Evolutionary conservation across 495 filamentous ascomycete genomes (phyloP).

Genomic region (Neohortaea acidophila): DNA sequence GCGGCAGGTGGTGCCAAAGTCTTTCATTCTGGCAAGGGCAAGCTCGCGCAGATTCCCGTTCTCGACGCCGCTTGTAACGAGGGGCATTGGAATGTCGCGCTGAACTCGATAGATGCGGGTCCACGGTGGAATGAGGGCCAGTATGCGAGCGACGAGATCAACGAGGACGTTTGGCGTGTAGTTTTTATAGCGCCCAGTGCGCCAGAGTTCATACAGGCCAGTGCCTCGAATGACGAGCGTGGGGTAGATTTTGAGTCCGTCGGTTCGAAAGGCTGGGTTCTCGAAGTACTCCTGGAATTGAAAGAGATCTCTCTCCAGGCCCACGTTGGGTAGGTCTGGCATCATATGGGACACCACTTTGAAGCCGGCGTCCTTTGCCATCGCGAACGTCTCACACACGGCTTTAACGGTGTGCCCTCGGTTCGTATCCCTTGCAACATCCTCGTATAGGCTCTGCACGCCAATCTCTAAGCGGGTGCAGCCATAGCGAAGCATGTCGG

Average conservation of each 20-base stretch:
- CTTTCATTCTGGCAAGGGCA: conserved; percentile 88
- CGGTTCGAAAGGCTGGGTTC: conserved; percentile 91
- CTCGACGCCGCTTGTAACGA: conserved; percentile 92
- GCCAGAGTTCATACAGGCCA: conserved; percentile 92
- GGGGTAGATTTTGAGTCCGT: conserved; percentile 95
- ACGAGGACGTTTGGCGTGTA: conserved; percentile 95
- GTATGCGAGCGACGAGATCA: conserved; percentile 85
- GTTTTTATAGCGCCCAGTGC: conserved; percentile 92
- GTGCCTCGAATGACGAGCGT: conserved; percentile 96
- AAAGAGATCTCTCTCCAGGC: conserved; percentile 92
- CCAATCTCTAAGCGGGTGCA: conserved; percentile 91
- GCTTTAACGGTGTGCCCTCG: conserved; percentile 89
- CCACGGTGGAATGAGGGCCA: conserved; percentile 92
- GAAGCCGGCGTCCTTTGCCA: conserved; percentile 94
- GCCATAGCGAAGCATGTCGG: conserved; percentile 88
- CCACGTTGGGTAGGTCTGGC: conserved; percentile 95
- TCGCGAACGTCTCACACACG: conserved; percentile 84
- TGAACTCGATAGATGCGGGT: conserved; percentile 97
- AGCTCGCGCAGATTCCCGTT: conserved; percentile 94
- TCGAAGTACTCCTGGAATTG: conserved; percentile 97
- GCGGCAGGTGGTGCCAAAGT: conserved; percentile 92
- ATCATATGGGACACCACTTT: conserved; percentile 99
- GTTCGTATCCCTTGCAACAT: conserved; percentile 96
- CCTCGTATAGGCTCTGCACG: conserved; percentile 93
- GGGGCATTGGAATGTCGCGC: conserved; percentile 95